Evolutionary conservation across 2,329 filamentous ascomycete genomes (phyloP), one percentile per base, ranked within the genome.

Genomic region (Nemania diffusa): DNA sequence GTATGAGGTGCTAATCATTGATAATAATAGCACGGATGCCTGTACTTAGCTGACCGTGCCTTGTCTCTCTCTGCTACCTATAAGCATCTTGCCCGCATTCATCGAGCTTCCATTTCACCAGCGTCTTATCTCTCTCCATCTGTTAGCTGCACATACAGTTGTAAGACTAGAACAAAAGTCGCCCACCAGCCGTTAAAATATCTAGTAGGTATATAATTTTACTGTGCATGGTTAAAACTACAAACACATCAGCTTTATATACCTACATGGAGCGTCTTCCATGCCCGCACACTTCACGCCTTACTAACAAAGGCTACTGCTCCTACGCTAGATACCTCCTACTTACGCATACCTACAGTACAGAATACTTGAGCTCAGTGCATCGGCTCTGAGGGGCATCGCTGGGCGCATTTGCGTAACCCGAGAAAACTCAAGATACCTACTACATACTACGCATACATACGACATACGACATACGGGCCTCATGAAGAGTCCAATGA

Each of bases 101-200:
- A 52, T 44, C 53, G 15, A n/a, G 5, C 37, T 44, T 57, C 27
- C 37, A 57, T 57, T 34, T 11, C 50, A 52, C 24, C 34, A 20
- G 13, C 26, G 37, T 57, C 34, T 57, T n/a, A 32, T 44, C 53
- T 26, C 37, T 20, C 20, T n/a, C 22, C 1, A 34, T 57, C 13
- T 57, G 34, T 57, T 57, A 44, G 34, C 53, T 29, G 51, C 51
- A 40, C 17, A n/a, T n/a, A 52, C 50, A 52, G 15, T 20, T 32
- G 26, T 52, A 29, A 29, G 50, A 32, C 50, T 52, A 50, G 20
- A 50, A 50, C 22, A 50, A 26, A 50, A 13, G 46, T 50, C 24
- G 40, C 40, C 40, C 15, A n/a, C 22, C 22, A 17, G 20, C 24
- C 22, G 9, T 50, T 26, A 15, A 50, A 22, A 50, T 50, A 50